These are phyloP conservation scores for Nitzschia sp. DNA, from an alignment of 108 stramenopile genomes.

Conservation along the genomic window DNA sequence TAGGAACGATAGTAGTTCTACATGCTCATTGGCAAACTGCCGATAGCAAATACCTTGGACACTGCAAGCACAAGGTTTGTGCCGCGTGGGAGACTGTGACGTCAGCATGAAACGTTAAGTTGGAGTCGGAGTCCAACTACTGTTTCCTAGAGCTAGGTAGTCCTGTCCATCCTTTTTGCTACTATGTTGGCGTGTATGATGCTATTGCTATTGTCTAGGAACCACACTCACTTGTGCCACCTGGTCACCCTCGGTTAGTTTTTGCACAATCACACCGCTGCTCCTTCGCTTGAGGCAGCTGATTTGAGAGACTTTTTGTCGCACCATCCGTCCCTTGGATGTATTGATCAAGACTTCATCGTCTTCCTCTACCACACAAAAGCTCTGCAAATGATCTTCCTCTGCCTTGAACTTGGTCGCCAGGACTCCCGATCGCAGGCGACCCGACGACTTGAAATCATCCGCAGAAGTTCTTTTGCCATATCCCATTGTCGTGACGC, in stretches of 20 bases:
- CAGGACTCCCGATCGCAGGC: conserved; percentile 85
- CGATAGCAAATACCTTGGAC: no score
- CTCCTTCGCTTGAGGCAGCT: conserved; percentile 76
- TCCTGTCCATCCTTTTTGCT: no score
- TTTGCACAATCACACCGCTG: conserved; percentile 90
- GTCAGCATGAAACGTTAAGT: no score
- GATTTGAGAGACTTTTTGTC: conserved; percentile 81
- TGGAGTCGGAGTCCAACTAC: no score
- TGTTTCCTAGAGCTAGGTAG: no score
- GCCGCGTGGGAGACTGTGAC: no score
- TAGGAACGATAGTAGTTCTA: no score
- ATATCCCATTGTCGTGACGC: conserved; percentile 81
- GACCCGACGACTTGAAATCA: conserved; percentile 73
- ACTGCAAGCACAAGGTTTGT: no score
- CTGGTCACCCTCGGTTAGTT: conserved; percentile 73
- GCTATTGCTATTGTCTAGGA: conserved; percentile 19
- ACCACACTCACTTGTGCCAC: conserved; percentile 78
- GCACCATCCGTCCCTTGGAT: conserved; percentile 84
- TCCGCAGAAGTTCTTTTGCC: conserved; percentile 83
- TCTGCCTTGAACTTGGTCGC: conserved; percentile 87
- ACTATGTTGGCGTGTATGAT: no score
- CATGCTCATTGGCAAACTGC: no score
- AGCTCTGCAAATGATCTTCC: conserved; percentile 51
- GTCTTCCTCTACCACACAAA: conserved; percentile 77
- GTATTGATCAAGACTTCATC: conserved; percentile 90